Evolutionary conservation across 2,329 filamentous ascomycete genomes (phyloP), one percentile per base, ranked within the genome.

Genomic region (Alternaria panax): DNA sequence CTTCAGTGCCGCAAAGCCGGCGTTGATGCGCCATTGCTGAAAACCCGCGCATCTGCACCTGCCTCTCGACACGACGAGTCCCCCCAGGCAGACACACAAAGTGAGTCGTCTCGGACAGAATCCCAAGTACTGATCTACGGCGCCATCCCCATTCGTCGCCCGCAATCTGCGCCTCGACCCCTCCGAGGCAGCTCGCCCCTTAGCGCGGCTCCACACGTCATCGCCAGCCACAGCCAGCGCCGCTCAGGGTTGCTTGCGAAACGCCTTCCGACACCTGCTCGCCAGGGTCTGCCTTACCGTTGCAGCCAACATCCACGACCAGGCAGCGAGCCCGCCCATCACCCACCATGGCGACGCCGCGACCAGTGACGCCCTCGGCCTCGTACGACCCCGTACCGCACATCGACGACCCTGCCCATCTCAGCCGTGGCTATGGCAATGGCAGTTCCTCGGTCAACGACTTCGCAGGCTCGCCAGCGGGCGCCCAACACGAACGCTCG

Each of bases 331-430:
- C 42, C 54, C 42, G 53, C 25, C 41, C 27, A 40, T 22, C 24
- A 24, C 18, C 41, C 57, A 40, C 55, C 59, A 75, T 76, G 73
- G 68, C 71, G 43, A 59, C 69, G 25, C 66, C 65, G 27, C 66
- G 70, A 45, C 67, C 74, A 51, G 61, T 71, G 48, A 63, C 65
- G 38, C 57, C 57, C 12, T 59, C 57, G 30, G 57, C 57, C 12
- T 12, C 55, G 7, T 81, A 78, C 73, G 74, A 75, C 67, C 68
- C 73, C n/a, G 75, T 81, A 42, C 75, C 75, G 24, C 65, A 68
- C 41, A 71, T 75, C 43, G 65, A 72, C 58, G 71, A 77, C 67
- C 78, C 78, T 41, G 62, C 71, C 18, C 75, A 80, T 45, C 64
- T 78, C 20, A 75, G 64, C 58, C 74, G 73, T 62, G 75, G 75